Evolutionary conservation across 2,329 filamentous ascomycete species (phyloP), one percentile per base, ranked within the genome.

Genomic region (Pseudocercospora musae): DNA sequence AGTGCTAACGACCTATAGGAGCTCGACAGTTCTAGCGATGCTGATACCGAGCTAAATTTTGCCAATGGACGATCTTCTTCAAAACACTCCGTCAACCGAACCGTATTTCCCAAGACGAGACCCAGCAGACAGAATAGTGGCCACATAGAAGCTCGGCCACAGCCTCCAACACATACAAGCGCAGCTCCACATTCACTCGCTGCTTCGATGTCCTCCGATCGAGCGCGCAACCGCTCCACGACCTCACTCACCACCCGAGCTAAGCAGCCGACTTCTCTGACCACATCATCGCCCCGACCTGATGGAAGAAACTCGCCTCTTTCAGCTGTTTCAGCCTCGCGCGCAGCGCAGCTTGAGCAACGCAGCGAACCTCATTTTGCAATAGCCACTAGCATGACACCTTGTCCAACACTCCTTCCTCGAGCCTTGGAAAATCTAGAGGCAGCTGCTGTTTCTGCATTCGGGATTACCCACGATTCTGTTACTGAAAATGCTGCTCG

Each of bases 381-480:
- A 20, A 75, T 88, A n/a, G 74, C 78, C n/a, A 78, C 80, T 1
- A 84, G 80, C 31, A 82, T 83, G 64, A 78, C 81, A 57, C 78
- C 78, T 59, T 88, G 85, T 65, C 82, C 85, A 31, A 82, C 82
- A 6, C 80, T 88, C 54, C 84, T 82, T 49, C 85, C 94, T 5
- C 80, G 95, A 42, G 92, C 96, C 72, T 95, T 97, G 86, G 85
- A 96, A 27, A 94, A 95, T 65, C 85, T 98, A 1, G 95, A 98
- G 77, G 93, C 95, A 71, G 90, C 96, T 60, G 92, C 93, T 0
- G 89, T 92, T 63, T 89, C 91, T 46, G 92, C 97, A 68, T 86
- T 96, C 61, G 92, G 92, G 4, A 82, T 98, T 52, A 90, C 89
- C 0, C 92, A 96, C 73, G 91, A 95, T 58, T 88, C 97, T 76